phyloP scores from a whole-genome alignment of 1,284 basidiomycete species.

The Kwoniella shivajii region DNA sequence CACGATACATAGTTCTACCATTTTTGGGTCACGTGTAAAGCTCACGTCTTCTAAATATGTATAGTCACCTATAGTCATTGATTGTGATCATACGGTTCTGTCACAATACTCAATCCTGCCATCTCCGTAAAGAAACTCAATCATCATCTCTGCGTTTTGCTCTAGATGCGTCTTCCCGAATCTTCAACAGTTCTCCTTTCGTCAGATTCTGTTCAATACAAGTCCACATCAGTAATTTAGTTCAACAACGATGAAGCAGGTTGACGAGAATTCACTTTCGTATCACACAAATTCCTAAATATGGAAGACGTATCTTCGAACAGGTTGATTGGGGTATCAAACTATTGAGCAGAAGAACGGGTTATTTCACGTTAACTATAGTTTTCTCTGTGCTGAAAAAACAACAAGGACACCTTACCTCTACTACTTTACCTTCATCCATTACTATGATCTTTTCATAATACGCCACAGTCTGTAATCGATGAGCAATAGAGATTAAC shows the following conservation, averaged over 20 bases:
- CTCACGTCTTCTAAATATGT: too few species aligned
- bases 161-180: constrained; percentile 1
- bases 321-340: constrained; percentile 16
- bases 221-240: neutral
- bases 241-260: too few species aligned
- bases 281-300: constrained; percentile 13
- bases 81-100: too few species aligned
- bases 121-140: neutral
- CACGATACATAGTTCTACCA: too few species aligned
- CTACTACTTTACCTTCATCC: constrained; percentile 42
- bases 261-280: constrained; percentile 11
- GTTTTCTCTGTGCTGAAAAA: too few species aligned
- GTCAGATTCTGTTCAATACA: neutral
- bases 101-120: too few species aligned
- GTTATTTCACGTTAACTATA: constrained; percentile 25
- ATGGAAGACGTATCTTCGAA: constrained; percentile 13
- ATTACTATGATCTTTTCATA: constrained; percentile 53
- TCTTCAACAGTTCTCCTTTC: constrained; percentile 1
- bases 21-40: too few species aligned
- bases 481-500: constrained; percentile 72
- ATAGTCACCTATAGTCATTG: too few species aligned
- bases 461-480: constrained; percentile 68
- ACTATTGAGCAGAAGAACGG: constrained; percentile 10
- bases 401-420: constrained; percentile 40
- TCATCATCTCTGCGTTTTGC: neutral